These are phyloP conservation scores for Adansonia digitata DNA, from an alignment of 345 rosid species.

Conservation along the genomic window DNA sequence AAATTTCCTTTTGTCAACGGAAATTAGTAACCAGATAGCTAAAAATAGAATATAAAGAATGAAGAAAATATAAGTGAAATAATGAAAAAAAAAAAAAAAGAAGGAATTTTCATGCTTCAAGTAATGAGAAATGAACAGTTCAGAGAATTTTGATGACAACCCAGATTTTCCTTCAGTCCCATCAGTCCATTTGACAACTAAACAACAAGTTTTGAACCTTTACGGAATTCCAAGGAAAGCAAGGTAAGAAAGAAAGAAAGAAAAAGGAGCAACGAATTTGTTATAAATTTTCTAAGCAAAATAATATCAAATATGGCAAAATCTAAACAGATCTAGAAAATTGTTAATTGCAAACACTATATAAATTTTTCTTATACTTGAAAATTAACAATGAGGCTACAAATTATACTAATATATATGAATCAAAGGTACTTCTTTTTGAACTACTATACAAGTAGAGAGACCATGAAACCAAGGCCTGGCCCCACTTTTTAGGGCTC, in stretches of 20 bases:
- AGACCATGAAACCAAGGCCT: not conserved
- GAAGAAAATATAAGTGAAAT: not conserved
- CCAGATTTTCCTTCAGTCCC: conserved; percentile 14
- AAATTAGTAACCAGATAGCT: not conserved
- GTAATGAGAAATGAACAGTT: not conserved
- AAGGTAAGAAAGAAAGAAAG: not conserved
- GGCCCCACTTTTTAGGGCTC: conserved; percentile 7
- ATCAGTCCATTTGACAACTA: conserved; percentile 1
- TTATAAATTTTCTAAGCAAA: too few species aligned
- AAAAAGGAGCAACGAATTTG: not conserved
- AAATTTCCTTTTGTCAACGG: not conserved
- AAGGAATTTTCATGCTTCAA: not conserved
- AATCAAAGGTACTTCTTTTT: conserved; percentile 6
- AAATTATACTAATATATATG: not conserved
- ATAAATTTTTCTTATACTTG: not conserved
- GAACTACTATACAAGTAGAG: conserved; percentile 14
- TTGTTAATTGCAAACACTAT: conserved; percentile 6
- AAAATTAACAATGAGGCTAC: not conserved
- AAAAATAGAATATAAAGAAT: too few species aligned
- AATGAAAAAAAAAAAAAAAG: not conserved
- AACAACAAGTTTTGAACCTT: not conserved
- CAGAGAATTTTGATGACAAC: not conserved
- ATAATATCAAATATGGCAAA: not conserved
- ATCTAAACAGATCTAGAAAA: conserved; percentile 13
- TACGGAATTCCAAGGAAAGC: not conserved